A percentile compares a stretch with the other conserved stretches of the same genome.
phyloP scores from a whole-genome alignment of 805 yeast genomes.

The Yarrowia bubula region DNA sequence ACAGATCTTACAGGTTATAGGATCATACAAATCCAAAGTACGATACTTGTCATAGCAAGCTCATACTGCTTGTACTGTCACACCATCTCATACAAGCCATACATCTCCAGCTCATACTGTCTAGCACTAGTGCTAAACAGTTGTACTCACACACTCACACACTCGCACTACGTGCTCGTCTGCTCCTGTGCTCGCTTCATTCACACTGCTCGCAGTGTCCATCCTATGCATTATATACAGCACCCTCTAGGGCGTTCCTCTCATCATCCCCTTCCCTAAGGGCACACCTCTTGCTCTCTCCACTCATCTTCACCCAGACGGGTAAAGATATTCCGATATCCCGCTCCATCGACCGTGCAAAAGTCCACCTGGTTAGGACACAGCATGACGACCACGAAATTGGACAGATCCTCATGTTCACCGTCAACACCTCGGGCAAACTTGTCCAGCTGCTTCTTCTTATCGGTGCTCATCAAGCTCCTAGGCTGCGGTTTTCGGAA shows the following conservation, averaged over 20 bases:
- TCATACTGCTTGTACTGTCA: no score
- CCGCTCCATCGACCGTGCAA: conserved; percentile 55
- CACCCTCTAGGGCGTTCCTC: background rate
- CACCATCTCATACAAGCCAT: no score
- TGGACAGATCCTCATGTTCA: conserved; percentile 40
- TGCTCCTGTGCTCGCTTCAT: no score
- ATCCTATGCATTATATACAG: conserved; percentile 26
- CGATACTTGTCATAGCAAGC: no score
- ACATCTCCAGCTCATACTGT: no score
- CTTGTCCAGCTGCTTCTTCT: conserved; percentile 60
- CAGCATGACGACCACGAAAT: conserved; percentile 67
- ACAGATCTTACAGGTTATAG: no score
- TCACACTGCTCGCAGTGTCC: background rate
- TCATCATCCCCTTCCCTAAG: conserved; percentile 37
- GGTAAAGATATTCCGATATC: conserved; percentile 51
- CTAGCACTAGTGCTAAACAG: no score
- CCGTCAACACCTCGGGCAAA: conserved; percentile 84
- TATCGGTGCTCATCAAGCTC: conserved; percentile 53
- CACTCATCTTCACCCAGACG: conserved; percentile 60
- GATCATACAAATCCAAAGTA: no score
- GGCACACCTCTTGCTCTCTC: conserved; percentile 78
- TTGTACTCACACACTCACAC: no score
- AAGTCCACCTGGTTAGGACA: conserved; percentile 70
- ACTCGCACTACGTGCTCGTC: no score
- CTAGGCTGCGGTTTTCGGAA: conserved; percentile 76